Evolutionary conservation across 768 basidiomycete species (phyloP).

Genomic region (Suillus subluteus): DNA sequence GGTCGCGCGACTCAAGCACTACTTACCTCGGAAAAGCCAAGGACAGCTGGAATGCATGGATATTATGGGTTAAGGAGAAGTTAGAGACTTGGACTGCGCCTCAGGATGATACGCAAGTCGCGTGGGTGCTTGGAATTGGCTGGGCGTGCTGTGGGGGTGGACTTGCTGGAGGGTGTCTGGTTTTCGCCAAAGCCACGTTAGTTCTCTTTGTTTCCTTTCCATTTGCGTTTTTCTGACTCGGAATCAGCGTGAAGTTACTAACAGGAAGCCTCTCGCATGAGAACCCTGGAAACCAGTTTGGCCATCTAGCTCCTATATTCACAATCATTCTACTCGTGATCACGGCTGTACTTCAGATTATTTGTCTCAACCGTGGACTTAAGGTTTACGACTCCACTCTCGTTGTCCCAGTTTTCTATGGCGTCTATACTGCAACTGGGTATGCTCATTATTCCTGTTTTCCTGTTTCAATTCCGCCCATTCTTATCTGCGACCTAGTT

Average conservation of each 20-base stretch:
- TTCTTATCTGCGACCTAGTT: slow-evolving; percentile 35
- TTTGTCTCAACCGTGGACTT: slow-evolving; percentile 89
- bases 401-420: slow-evolving; percentile 95
- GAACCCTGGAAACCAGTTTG: slow-evolving; percentile 87
- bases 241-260: slow-evolving; percentile 72
- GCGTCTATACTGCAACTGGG: slow-evolving; percentile 86
- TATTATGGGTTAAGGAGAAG: slow-evolving; percentile 59
- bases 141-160: slow-evolving; percentile 96
- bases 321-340: slow-evolving; percentile 61
- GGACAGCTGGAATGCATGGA: slow-evolving; percentile 47
- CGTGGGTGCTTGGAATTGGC: slow-evolving; percentile 90
- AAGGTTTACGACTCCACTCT: slow-evolving; percentile 88
- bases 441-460: slow-evolving; percentile 36
- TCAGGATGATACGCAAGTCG: slow-evolving; percentile 82
- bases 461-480: slow-evolving; percentile 12
- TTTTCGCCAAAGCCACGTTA: slow-evolving; percentile 66
- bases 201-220: slow-evolving; percentile 14
- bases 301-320: slow-evolving; percentile 79
- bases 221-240: slow-evolving; percentile 16
- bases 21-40: slow-evolving; percentile 39
- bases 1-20: slow-evolving; percentile 18
- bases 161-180: slow-evolving; percentile 85
- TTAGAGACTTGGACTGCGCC: slow-evolving; percentile 77
- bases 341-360: slow-evolving; percentile 88
- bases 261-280: slow-evolving; percentile 77